Percentiles rank a stretch among this genome's conserved stretches.
Evolutionary conservation across 495 filamentous ascomycete species (phyloP).

Genomic region (Penicillium maclennaniae): DNA sequence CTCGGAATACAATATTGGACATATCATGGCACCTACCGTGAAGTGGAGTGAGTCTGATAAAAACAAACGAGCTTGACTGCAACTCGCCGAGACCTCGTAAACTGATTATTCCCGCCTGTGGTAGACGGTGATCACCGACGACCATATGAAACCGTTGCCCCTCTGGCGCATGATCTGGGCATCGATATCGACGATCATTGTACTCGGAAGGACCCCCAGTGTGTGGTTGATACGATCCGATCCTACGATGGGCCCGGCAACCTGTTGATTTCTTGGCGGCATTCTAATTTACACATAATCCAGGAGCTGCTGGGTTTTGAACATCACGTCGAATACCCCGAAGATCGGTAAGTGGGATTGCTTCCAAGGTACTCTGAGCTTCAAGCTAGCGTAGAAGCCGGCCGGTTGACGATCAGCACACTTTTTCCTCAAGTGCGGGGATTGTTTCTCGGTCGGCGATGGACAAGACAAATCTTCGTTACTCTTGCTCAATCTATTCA

Average conservation of each 20-base stretch:
- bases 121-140: constrained; percentile 43
- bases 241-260: constrained; percentile 24
- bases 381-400: neutral
- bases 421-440: too few relatives aligned
- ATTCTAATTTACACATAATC: constrained; percentile 21
- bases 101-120: neutral
- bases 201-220: constrained; percentile 22
- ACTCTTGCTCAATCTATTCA: neutral
- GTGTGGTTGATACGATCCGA: constrained; percentile 20
- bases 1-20: constrained; percentile 42
- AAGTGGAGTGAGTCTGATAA: constrained; percentile 18
- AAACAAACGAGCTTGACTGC: neutral
- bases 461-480: neutral
- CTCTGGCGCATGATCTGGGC: constrained; percentile 46
- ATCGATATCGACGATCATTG: constrained; percentile 43
- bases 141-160: constrained; percentile 46
- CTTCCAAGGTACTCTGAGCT: neutral
- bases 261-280: constrained; percentile 34
- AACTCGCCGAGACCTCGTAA: neutral
- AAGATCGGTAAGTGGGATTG: constrained; percentile 25
- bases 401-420: neutral
- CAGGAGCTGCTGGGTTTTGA: constrained; percentile 16
- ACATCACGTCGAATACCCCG: constrained; percentile 22
- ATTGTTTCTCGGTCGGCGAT: neutral
- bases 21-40: constrained; percentile 46